A percentile compares a stretch with the other conserved stretches of the same genome.
These are phyloP conservation scores for Pleurotus djamor DNA, from an alignment of 768 basidiomycete genomes.

Conservation along the genomic window DNA sequence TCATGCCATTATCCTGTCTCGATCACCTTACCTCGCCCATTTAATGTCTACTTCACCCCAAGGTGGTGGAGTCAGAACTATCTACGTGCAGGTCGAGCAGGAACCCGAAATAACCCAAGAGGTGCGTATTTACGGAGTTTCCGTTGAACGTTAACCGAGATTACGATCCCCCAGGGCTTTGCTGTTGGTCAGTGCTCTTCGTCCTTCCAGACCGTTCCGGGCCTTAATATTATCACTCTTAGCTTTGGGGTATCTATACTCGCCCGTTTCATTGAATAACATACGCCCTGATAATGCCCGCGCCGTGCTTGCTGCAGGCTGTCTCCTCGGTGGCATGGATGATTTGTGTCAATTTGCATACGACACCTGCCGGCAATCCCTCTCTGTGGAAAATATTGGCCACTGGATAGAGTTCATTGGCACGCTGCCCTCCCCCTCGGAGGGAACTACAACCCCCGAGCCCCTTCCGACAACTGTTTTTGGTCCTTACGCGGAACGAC, in stretches of 20 bases:
- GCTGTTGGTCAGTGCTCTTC: slow-evolving; percentile 55
- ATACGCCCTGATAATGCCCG: slow-evolving; percentile 80
- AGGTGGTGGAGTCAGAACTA: slow-evolving; percentile 58
- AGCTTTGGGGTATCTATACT: slow-evolving; percentile 84
- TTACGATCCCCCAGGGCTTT: slow-evolving; percentile 50
- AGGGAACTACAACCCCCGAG: slow-evolving; percentile 51
- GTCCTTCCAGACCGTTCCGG: slow-evolving; percentile 8
- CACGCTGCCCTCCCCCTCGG: slow-evolving; percentile 43
- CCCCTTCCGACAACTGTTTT: slow-evolving; percentile 58
- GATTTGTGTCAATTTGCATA: slow-evolving; percentile 82
- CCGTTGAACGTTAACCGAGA: slow-evolving; percentile 1
- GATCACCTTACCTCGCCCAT: slow-evolving; percentile 85
- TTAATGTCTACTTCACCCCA: slow-evolving; percentile 82
- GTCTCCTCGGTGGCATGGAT: slow-evolving; percentile 84
- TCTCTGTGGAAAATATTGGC: slow-evolving; percentile 71
- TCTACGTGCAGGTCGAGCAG: slow-evolving; percentile 74
- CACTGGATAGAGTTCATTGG: slow-evolving; percentile 81
- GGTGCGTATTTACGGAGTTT: slow-evolving; percentile 41
- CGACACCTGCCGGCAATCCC: slow-evolving; percentile 70
- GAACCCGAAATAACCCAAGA: slow-evolving; percentile 85
- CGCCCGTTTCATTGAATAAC: slow-evolving; percentile 62
- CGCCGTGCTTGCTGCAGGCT: slow-evolving; percentile 82
- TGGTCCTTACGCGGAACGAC: slow-evolving; percentile 71
- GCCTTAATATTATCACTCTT: slow-evolving; percentile 13
- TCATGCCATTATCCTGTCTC: slow-evolving; percentile 84